phyloP scores from a whole-genome alignment of 2,329 filamentous ascomycete species.

The Lachnellula hyalina region DNA sequence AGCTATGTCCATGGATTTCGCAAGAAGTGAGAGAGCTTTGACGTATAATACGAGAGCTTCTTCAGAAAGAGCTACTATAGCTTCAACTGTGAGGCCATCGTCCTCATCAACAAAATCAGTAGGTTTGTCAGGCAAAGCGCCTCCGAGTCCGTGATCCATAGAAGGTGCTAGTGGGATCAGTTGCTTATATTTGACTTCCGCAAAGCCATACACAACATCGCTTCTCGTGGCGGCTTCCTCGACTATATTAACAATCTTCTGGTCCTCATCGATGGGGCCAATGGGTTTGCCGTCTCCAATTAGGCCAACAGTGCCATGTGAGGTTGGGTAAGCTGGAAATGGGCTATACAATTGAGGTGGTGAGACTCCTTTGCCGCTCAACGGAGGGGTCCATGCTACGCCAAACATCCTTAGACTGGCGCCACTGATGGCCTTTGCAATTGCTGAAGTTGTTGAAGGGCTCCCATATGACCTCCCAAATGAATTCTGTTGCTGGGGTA shows the following conservation, averaged over 20 bases:
- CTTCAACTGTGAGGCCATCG: slow-evolving; percentile 77
- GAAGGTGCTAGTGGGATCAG: slow-evolving; percentile 85
- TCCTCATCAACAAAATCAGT: slow-evolving; percentile 56
- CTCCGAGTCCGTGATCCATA: slow-evolving; percentile 63
- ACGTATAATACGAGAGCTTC: slow-evolving; percentile 95
- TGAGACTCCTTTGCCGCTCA: slow-evolving; percentile 58
- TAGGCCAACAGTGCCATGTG: slow-evolving; percentile 54
- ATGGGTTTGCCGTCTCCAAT: slow-evolving; percentile 61
- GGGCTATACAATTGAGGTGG: slow-evolving; percentile 72
- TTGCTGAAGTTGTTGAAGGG: slow-evolving; percentile 79
- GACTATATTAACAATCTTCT: slow-evolving; percentile 69
- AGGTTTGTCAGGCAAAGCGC: slow-evolving; percentile 49
- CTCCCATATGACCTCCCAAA: slow-evolving; percentile 58
- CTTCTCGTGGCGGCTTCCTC: slow-evolving; percentile 90
- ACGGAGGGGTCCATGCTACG: slow-evolving; percentile 60
- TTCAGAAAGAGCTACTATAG: slow-evolving; percentile 80
- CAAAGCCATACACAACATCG: slow-evolving; percentile 95
- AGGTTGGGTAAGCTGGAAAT: slow-evolving; percentile 78
- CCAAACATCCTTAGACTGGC: slow-evolving; percentile 74
- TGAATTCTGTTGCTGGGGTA: slow-evolving; percentile 71
- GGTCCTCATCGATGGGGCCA: slow-evolving; percentile 69
- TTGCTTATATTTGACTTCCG: slow-evolving; percentile 97
- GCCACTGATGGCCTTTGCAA: slow-evolving; percentile 92
- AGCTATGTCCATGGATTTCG: slow-evolving; percentile 93
- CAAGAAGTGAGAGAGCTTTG: slow-evolving; percentile 83